Base-by-base conservation (phyloP, 106 monocot genomes). In the Gastrodia elata region DNA sequence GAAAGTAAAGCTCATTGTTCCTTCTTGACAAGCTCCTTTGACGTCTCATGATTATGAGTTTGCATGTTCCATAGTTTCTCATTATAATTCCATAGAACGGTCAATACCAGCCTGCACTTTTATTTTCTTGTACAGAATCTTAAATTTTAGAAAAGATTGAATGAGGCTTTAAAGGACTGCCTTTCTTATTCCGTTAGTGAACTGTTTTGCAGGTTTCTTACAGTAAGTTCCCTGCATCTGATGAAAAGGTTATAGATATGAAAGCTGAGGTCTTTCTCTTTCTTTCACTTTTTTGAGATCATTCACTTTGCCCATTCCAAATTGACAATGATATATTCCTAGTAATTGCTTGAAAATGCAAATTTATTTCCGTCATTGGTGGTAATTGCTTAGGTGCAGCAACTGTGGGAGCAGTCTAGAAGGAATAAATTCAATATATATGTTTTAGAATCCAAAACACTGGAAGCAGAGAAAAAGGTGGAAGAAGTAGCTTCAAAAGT, bases 361-460 rank as follows among this genome's bases (percentile, higher is more conserved):
- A 42, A 28, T 65, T 71, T 38, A 67, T 49, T 27, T 32, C 24
- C 24, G 26, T 16, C 32, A 39, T 38, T 22, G 52, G 36, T 35
- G 25, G 37, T 65, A 70, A 81, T 74, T 40, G 15, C 55, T 35
- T 73, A 91, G 94, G 78, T 95, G 14, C 77, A 46, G 38, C 64
- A 78, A 22, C 73, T 94, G 20, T 85, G 83, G 87, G 87, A 85
- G 72, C 77, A 87, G 43, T 85, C 91, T 52, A 85, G 80, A 71
- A 82, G 77, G 69, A 85, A 89, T 44, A 89, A 87, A 64, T 87
- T 89, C 44, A 75, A 87, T 73, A 83, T 89, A 68, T 78, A 89
- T 59, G 59, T 61, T 37, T 78, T 85, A 75, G 80, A 87, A 61
- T 80, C 83, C 42, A 78, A 77, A 73, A 77, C 77, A 71, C 27